Conservation (phyloP, 2,329 filamentous ascomycete genomes). For the Penicillium sp. region DNA sequence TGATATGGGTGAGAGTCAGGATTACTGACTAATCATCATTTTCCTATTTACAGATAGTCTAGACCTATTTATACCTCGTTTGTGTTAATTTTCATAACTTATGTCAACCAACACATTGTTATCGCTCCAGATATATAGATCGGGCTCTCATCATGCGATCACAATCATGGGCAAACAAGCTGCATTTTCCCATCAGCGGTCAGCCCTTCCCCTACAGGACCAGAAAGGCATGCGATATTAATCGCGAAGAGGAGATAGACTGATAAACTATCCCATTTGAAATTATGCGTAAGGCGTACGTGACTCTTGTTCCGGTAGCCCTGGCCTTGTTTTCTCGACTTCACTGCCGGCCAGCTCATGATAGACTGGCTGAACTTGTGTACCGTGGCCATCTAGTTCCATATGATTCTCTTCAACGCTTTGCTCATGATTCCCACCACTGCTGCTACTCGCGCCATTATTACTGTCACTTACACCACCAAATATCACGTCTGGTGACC, state of each 20-base stretch:
- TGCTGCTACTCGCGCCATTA: conserved; percentile 1
- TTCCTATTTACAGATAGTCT: background rate
- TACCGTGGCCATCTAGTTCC: conserved; percentile 12
- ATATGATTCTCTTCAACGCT: conserved; percentile 6
- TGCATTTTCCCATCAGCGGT: background rate
- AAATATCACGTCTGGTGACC: conserved; percentile 12
- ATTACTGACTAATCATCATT: background rate
- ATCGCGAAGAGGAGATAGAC: background rate
- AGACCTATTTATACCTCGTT: background rate
- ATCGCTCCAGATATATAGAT: background rate
- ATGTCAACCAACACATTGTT: background rate
- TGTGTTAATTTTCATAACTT: background rate
- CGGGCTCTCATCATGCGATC: background rate
- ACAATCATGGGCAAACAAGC: background rate
- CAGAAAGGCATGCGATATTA: background rate
- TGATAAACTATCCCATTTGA: background rate
- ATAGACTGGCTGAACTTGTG: conserved; percentile 14
- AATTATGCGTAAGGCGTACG: background rate
- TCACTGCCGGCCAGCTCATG: conserved; percentile 9
- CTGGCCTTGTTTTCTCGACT: background rate
- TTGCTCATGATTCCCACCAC: conserved; percentile 2
- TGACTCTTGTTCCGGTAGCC: background rate
- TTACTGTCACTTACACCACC: background rate
- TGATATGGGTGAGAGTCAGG: too few relatives aligned
- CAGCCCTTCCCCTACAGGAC: background rate